Evolutionary conservation across 148 eudicot genomes (phyloP).

Genomic region (Chenopodium album): DNA sequence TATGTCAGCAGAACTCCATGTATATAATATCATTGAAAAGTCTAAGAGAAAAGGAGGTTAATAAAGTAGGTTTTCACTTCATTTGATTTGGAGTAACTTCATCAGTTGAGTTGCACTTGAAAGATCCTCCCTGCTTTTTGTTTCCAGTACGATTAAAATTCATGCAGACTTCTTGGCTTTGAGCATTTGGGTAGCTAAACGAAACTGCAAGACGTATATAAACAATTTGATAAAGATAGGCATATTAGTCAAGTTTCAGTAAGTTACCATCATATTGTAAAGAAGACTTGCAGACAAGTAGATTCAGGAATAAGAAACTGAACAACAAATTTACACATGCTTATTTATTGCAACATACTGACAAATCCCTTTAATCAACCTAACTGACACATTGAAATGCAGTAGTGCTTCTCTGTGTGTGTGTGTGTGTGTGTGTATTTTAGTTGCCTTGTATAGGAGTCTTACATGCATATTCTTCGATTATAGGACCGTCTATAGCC

Average conservation of each 20-base stretch:
- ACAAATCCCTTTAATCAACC: too few species aligned
- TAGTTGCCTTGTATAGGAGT: not conserved
- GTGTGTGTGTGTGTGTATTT: too few species aligned
- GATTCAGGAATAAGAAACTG: not conserved
- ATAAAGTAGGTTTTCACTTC: conserved; percentile 48
- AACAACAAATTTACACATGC: not conserved
- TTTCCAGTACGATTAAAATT: conserved; percentile 71
- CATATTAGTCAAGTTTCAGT: not conserved
- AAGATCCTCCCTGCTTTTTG: conserved; percentile 79
- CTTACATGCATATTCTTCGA: conserved; percentile 92
- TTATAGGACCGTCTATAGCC: conserved; percentile 69
- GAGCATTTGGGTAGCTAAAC: conserved; percentile 68
- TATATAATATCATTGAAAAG: not conserved
- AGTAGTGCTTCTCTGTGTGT: not conserved
- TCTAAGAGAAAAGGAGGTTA: not conserved
- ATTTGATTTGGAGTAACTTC: conserved; percentile 90
- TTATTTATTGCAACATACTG: not conserved
- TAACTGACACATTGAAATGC: not conserved
- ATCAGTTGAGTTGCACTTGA: conserved; percentile 56
- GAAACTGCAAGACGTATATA: conserved; percentile 54
- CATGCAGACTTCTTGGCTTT: conserved; percentile 87
- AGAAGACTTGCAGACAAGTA: not conserved
- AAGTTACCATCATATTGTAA: not conserved
- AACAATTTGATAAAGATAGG: not conserved
- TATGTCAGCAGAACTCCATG: not conserved